phyloP scores from a whole-genome alignment of 2,329 filamentous ascomycete genomes.

The Pyricularia grisea region DNA sequence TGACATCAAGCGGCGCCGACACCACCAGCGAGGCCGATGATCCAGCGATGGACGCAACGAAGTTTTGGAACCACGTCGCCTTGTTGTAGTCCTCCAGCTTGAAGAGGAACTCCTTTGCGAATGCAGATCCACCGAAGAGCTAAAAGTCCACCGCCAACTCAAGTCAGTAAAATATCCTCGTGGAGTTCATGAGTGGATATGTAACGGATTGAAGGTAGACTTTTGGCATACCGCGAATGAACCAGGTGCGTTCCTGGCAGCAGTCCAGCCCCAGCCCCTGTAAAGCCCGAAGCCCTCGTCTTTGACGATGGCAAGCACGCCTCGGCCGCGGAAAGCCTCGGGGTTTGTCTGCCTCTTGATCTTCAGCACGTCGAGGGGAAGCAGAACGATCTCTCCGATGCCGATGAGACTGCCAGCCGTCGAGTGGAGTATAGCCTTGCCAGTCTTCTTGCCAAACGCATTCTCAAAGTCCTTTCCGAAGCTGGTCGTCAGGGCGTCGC shows the following conservation, averaged over 20 bases:
- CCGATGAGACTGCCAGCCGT: conserved; percentile 93
- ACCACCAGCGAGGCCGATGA: conserved; percentile 92
- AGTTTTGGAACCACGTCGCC: conserved; percentile 92
- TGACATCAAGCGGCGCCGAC: conserved; percentile 91
- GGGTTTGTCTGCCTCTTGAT: conserved; percentile 99
- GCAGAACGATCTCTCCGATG: conserved; percentile 91
- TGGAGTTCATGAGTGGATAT: conserved; percentile 10
- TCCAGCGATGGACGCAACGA: conserved; percentile 89
- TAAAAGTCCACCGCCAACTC: conserved; percentile 21
- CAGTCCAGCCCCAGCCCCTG: conserved; percentile 95
- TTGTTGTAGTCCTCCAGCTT: conserved; percentile 88
- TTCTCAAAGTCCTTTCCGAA: conserved; percentile 77
- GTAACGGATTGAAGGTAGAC: neutral
- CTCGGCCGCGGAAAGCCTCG: conserved; percentile 91
- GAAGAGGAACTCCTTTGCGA: conserved; percentile 95
- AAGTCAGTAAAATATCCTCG: neutral
- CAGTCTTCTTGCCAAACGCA: conserved; percentile 90
- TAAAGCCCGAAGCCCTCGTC: conserved; percentile 96
- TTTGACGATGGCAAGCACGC: conserved; percentile 76
- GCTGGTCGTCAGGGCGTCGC: conserved; percentile 76
- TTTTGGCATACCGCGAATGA: conserved; percentile 72
- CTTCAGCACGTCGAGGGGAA: conserved; percentile 94
- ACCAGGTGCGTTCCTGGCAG: conserved; percentile 90
- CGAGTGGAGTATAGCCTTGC: conserved; percentile 97
- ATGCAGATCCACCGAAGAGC: conserved; percentile 95